Base-by-base conservation (phyloP, 805 yeast species). In the Barnettozyma pratensis region DNA sequence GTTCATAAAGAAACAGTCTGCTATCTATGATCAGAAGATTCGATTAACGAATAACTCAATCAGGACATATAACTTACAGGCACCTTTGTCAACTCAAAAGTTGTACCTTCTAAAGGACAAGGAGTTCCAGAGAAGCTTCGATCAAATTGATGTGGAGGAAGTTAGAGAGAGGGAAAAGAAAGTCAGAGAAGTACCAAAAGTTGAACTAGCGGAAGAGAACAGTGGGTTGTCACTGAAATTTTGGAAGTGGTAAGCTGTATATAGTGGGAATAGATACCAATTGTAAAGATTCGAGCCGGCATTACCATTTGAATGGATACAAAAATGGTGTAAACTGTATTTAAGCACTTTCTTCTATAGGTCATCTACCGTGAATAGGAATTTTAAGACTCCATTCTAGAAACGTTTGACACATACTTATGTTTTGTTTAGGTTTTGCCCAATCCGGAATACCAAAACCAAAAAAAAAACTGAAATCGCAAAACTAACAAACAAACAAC, bases 1-100 rank as follows among this genome's bases (percentile, higher is more conserved):
- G 7, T 61, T 57, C 47, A 52, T 47, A 11, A 45, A 36, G 12
- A 45, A 52, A 35, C 47, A 60, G 47, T 46, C 46, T 48, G 8
- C 51, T 55, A 43, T 64, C 59, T 52, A 49, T 36, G 61, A 64
- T 0, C 52, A 65, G 2, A 64, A 70, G 41, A 54, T 82, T 4
- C 57, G 59, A 4, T 50, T 65, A 7, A 55, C 80, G 41, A 82
- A 82, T 57, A 75, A 71, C 50, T 66, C 68, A 3, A 68, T 81
- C 9, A 63, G 87, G 11, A 76, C 82, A 0, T 82, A 81, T 55
- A 82, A 82, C 54, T 55, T 82, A 12, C 86, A 81, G 54, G 85
- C 87, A 0, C 87, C 87, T 0, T 53, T 75, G 42, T 66, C 82
- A 0, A 79, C 86, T 0, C 80, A 83, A 44, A 76, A 74, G 50